Base-by-base conservation (phyloP, 106 monocot species). In the Agapanthus africanus region DNA sequence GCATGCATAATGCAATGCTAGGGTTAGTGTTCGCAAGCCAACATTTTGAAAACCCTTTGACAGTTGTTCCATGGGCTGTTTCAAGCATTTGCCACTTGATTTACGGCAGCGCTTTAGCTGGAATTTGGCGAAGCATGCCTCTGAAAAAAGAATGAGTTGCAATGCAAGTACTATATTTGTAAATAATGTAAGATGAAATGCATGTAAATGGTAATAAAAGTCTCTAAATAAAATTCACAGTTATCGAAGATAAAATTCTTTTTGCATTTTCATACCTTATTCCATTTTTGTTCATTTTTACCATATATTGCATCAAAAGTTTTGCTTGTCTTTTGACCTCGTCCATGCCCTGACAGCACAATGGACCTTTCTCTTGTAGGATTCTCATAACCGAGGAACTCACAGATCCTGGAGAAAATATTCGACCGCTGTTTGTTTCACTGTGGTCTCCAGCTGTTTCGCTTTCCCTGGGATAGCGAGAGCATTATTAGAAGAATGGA, bases 1-100 rank as follows among this genome's bases (percentile, higher is more conserved):
- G 95, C 63, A 95, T 95, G 91, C 91, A 93, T n/a, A 92, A 92
- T 74, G 85, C 92, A 2, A 85, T 88, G 42, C 82, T 88, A 64
- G 88, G 88, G 6, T 70, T 93, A 23, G 90, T 93, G 23, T 81
- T 93, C 49, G 93, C 90, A 11, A 74, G 69, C 13, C 74, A 87
- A 78, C 93, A 93, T 80, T 86, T 93, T 40, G 78, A 79, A 10
- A 89, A 80, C 66, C 93, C 93, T 23, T 69, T 93, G 23, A 90
- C 93, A 22, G 86, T 82, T 31, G 93, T 93, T 25, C 93, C 93
- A 0, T 93, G 90, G 51, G 93, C 90, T 31, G 90, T 93, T 67
- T 90, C 90, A 7, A 82, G 93, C 69, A 56, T 93, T 18, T 86
- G 86, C 60, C 93, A 88, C 65, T 90, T 83, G 4, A 76, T 87